Evolutionary conservation across 176 grass and related monocot species (phyloP), one percentile per base, ranked within the genome.

Genomic region (Triticum timopheevii): DNA sequence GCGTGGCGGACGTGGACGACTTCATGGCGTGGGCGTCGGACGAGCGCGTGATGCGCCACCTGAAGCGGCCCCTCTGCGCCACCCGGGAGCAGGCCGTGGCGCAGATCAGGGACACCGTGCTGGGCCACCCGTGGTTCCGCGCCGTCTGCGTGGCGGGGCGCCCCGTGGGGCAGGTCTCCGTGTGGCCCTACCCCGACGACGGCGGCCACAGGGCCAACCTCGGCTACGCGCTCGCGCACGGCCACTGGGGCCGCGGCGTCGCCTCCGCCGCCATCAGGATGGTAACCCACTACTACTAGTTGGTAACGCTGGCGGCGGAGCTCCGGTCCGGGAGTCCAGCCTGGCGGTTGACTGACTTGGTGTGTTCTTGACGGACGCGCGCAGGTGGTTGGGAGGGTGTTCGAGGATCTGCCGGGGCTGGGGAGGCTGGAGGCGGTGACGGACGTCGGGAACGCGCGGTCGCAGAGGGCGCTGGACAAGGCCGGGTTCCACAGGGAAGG

Each of bases 21-120:
- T 88, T 93, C 88, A 84, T 93, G 92, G 16, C 69, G 54, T 94
- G 92, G 92, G 83, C 83, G 23, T 91, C 92, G 28, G 89, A 93
- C 92, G 83, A 88, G 22, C 89, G 89, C 76, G 83, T 94, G 39
- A 91, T 91, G 76, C 76, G 89, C 50, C 80, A 67, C 89, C 83
- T 86, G 64, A 87, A 61, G 84, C 73, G 86, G 0, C 86, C 63
- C 9, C 61, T 70, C 0, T 94, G 87, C 89, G 62, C 70, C 13
- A 89, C 76, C 4, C 35, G 69, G 44, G 84, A 94, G 61, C 69
- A 91, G 67, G 70, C 83, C 27, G 69, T 80, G 23, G 49, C 42
- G 69, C 80, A 89, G 62, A 84, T 91, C 83, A 23, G 80, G 52
- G 83, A 84, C 69, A 83, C 65, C 67, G 78, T 91, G 74, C 75